These are phyloP conservation scores for Pezicula neosporulosa DNA, from an alignment of 2,329 filamentous ascomycete genomes.

Conservation along the genomic window DNA sequence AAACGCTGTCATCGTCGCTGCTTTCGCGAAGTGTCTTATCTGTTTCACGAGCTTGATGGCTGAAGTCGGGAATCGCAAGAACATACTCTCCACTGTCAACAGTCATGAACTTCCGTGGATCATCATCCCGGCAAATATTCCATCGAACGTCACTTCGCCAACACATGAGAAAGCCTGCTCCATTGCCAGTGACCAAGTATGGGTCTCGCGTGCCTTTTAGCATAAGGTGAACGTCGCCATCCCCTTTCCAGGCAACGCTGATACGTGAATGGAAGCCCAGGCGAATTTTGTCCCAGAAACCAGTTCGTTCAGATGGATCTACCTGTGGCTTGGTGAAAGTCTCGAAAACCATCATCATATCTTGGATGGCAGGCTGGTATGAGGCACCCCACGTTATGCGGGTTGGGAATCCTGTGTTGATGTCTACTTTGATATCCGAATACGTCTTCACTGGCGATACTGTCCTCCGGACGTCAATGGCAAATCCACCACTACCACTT, in stretches of 20 bases:
- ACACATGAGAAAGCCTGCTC: constrained; percentile 96
- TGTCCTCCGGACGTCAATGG: constrained; percentile 83
- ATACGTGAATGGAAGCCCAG: constrained; percentile 91
- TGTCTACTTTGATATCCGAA: constrained; percentile 85
- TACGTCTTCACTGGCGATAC: constrained; percentile 96
- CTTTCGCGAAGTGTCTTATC: constrained; percentile 38
- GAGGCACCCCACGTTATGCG: constrained; percentile 96
- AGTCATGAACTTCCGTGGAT: constrained; percentile 91
- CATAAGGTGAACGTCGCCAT: constrained; percentile 90
- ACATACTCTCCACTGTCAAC: constrained; percentile 96
- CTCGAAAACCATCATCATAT: constrained; percentile 99
- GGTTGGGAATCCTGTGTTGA: constrained; percentile 90
- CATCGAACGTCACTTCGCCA: constrained; percentile 93
- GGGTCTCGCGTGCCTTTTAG: constrained; percentile 91
- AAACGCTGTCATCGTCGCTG: constrained; percentile 54
- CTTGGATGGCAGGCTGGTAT: constrained; percentile 96
- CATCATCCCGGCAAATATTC: constrained; percentile 78
- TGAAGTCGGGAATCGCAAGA: constrained; percentile 90
- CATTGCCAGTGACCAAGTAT: constrained; percentile 87
- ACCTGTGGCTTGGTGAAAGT: constrained; percentile 95
- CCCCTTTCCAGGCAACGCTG: constrained; percentile 86
- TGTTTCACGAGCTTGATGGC: constrained; percentile 69
- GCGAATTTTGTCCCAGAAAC: constrained; percentile 98
- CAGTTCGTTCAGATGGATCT: constrained; percentile 88
- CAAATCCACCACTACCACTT: constrained; percentile 65